phyloP scores from a whole-genome alignment of 495 filamentous ascomycete species.

The Clavariopsis aquatica region DNA sequence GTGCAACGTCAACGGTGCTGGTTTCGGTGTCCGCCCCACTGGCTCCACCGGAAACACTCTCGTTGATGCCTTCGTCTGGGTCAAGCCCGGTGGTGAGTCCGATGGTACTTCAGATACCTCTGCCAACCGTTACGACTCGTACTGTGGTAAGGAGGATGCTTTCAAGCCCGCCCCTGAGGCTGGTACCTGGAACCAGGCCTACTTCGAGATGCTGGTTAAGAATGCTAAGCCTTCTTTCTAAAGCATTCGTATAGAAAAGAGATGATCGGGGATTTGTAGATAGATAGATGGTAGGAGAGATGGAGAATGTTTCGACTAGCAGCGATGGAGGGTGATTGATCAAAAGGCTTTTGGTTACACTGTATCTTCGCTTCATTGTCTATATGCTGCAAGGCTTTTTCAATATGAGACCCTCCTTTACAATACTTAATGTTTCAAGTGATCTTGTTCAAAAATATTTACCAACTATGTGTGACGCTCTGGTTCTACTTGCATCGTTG shows the following conservation, averaged over 20 bases:
- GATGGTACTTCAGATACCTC: constrained; percentile 70
- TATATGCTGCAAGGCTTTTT: constrained; percentile 5
- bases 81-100: constrained; percentile 81
- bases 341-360: constrained; percentile 3
- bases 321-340: not conserved
- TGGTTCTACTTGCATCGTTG: too few relatives aligned
- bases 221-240: constrained; percentile 62
- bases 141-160: constrained; percentile 64
- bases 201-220: constrained; percentile 68
- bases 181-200: constrained; percentile 76
- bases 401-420: constrained; percentile 13
- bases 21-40: constrained; percentile 71
- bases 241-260: not conserved
- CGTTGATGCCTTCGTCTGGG: constrained; percentile 78
- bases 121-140: constrained; percentile 67
- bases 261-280: not conserved
- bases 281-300: not conserved
- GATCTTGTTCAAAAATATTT: too few relatives aligned
- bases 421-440: not conserved
- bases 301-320: not conserved
- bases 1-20: constrained; percentile 77
- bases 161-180: constrained; percentile 74
- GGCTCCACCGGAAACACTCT: constrained; percentile 62
- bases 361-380: constrained; percentile 20
- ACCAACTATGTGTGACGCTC: too few relatives aligned